Evolutionary conservation across 257 asterid species (phyloP), one percentile per base, ranked within the genome.

Genomic region (Linaria vulgaris): DNA sequence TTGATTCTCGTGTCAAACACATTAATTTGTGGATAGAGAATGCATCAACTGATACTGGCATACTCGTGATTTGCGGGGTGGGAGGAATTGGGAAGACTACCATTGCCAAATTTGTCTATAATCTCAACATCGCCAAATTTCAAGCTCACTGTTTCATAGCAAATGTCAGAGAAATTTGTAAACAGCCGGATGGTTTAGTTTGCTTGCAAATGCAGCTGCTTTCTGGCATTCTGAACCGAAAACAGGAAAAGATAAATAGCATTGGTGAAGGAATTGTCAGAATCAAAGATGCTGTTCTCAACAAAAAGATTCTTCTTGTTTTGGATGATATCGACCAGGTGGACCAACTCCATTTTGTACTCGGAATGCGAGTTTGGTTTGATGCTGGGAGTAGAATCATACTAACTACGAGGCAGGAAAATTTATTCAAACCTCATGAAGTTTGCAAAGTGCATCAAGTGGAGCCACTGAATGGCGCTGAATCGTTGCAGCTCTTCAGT

Each of bases 251-350:
- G 34, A 38, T 69, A 34, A 5, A 48, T 50, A 63, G 48, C 45
- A 43, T 21, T 1, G 50, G 31, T 20, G 69, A 54, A 69, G 74
- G 74, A 9, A 27, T 20, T 19, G 45, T 14, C n/a, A 48, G 23
- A 48, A 63, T 34, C 5, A 34, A 8, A 34, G 10, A 34, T 34
- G 41, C 41, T 34, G 41, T 69, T 30, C 19, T 3, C 6, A 21
- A 19, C 56, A 69, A 25, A 46, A 61, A 63, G 31, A 46, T 69
- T 27, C 53, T 69, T 44, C 44, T 62, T 15, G 64, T 69, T 51
- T 59, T 69, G 9, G 74, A 69, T 69, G 69, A 69, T 46, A 68
- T 69, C 23, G 64, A 69, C 14, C 19, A 69, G 30, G 31, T 1
- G 20, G 61, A 51, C 31, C 69, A 61, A 49, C 37, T 69, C 31